These are phyloP conservation scores for Ceratocystis cubensis DNA, from an alignment of 2,329 filamentous ascomycete species.

Conservation along the genomic window DNA sequence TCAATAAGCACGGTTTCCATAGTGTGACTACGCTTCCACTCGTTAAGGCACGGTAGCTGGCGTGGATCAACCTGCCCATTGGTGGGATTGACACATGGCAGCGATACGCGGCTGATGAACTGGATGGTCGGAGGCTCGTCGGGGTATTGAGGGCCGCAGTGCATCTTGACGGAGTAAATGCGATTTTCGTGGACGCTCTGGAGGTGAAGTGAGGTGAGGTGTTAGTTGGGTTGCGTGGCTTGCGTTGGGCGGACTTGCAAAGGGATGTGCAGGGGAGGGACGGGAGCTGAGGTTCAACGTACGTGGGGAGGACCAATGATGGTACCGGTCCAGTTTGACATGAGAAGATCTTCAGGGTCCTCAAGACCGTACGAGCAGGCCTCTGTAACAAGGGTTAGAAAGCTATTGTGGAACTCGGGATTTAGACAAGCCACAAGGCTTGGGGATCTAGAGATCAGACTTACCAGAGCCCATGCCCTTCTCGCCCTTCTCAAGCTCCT, in stretches of 20 bases:
- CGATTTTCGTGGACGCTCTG: slow-evolving; percentile 95
- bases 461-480: slow-evolving; percentile 85
- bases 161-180: slow-evolving; percentile 96
- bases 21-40: slow-evolving; percentile 87
- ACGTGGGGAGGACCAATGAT: slow-evolving; percentile 95
- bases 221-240: slow-evolving; percentile 10
- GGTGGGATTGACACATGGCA: slow-evolving; percentile 77
- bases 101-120: slow-evolving; percentile 88
- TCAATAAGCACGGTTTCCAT: slow-evolving; percentile 92
- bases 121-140: slow-evolving; percentile 79
- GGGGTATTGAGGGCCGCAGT: slow-evolving; percentile 82
- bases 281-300: slow-evolving; percentile 30
- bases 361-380: slow-evolving; percentile 94
- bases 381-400: slow-evolving; percentile 41
- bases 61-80: slow-evolving; percentile 75
- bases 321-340: slow-evolving; percentile 98
- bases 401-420: background rate
- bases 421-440: background rate
- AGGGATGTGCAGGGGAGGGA: background rate
- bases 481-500: slow-evolving; percentile 98
- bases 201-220: background rate
- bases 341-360: slow-evolving; percentile 84
- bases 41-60: slow-evolving; percentile 70
- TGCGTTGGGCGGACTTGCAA: background rate
- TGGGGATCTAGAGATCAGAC: slow-evolving; percentile 23